A percentile compares a stretch with the other conserved stretches of the same genome.
These are phyloP conservation scores for Amphichorda felina DNA, from an alignment of 2,329 filamentous ascomycete genomes.

Conservation along the genomic window DNA sequence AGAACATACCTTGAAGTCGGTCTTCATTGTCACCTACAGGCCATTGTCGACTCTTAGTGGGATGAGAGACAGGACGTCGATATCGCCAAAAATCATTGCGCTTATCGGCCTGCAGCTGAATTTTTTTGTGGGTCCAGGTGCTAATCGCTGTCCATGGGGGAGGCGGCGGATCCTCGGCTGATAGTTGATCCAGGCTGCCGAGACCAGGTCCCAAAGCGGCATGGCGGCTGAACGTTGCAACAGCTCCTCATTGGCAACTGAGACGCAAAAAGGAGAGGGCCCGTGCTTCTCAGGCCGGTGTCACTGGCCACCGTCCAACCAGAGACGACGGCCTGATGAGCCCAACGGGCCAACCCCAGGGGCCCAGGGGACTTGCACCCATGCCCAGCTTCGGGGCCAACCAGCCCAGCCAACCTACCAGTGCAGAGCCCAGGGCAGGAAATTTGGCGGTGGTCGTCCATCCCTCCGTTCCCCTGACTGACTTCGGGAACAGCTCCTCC, in stretches of 20 bases:
- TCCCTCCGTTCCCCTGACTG: conserved; percentile 21
- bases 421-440: conserved; percentile 16
- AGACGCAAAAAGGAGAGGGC: conserved; percentile 3
- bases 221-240: background rate
- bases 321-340: conserved; percentile 5
- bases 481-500: conserved; percentile 2
- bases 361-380: background rate
- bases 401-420: conserved; percentile 7
- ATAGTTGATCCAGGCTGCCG: conserved; percentile 25
- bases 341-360: background rate
- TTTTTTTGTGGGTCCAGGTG: conserved; percentile 11
- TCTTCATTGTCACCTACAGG: conserved; percentile 69
- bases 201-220: background rate
- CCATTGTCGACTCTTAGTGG: conserved; percentile 11
- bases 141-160: no score
- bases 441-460: conserved; percentile 11
- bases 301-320: conserved; percentile 14
- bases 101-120: conserved; percentile 9
- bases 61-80: background rate
- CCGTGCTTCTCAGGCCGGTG: conserved; percentile 2
- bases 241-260: no score
- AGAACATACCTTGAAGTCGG: conserved; percentile 77
- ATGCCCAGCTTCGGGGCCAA: conserved; percentile 3
- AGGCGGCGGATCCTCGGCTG: conserved; percentile 12
- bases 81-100: conserved; percentile 13